Evolutionary conservation across 2,329 filamentous ascomycete species (phyloP).

Genomic region (Clarireedia hainanense): DNA sequence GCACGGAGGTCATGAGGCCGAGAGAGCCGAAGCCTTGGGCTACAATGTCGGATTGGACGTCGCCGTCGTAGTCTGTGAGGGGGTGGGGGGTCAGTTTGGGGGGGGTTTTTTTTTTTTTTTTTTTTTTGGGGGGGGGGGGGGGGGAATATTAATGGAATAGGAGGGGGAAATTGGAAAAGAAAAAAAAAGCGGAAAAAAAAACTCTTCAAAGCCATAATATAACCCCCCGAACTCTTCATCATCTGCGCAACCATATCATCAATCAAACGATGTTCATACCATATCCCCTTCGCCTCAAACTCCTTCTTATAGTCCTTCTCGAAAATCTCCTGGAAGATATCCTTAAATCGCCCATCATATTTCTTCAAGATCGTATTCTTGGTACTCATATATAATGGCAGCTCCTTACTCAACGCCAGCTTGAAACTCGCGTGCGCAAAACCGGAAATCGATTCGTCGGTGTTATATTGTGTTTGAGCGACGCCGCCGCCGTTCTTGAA

Average conservation of each 20-base stretch:
- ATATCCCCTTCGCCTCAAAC: conserved; percentile 88
- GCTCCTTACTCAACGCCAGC: conserved; percentile 75
- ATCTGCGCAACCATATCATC: conserved; percentile 99
- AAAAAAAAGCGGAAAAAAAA: conserved; percentile 18
- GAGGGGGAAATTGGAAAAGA: neutral
- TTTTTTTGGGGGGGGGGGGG: neutral
- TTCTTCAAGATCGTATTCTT: conserved; percentile 99
- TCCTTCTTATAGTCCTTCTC: conserved; percentile 77
- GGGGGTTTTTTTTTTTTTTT: neutral
- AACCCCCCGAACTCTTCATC: conserved; percentile 97
- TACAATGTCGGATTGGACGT: conserved; percentile 97
- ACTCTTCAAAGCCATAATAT: conserved; percentile 98
- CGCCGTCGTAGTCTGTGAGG: conserved; percentile 84
- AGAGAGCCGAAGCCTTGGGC: conserved; percentile 97
- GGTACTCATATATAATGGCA: conserved; percentile 99
- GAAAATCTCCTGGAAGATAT: conserved; percentile 97
- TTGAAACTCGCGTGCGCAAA: conserved; percentile 98
- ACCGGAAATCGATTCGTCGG: conserved; percentile 85
- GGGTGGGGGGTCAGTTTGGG: conserved; percentile 10
- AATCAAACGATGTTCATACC: conserved; percentile 98
- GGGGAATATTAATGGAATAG: too few species aligned
- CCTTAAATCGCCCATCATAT: conserved; percentile 98
- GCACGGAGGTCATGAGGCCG: conserved; percentile 95
- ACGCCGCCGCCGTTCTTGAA: conserved; percentile 83
- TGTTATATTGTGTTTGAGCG: conserved; percentile 97